Evolutionary conservation across 352 stramenopile species (phyloP).

Genomic region (Phytophthora cajani): DNA sequence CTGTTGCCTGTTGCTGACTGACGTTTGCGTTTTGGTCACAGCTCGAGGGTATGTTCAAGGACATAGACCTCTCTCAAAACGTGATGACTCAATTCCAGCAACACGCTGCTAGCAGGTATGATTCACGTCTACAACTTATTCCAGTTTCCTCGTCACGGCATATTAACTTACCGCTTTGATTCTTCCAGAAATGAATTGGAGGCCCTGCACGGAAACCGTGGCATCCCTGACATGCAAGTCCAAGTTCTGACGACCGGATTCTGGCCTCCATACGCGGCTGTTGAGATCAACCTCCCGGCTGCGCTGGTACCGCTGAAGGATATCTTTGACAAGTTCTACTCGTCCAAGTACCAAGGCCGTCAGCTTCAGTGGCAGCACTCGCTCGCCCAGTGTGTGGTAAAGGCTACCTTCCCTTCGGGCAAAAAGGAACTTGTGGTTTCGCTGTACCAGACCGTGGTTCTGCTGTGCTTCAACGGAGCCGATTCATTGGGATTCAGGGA

Average conservation of each 20-base stretch:
- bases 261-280: conserved; percentile 94
- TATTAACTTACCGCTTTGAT: conserved; percentile 3
- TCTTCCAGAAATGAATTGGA: conserved; percentile 55
- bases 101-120: conserved; percentile 74
- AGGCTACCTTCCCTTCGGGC: conserved; percentile 79
- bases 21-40: conserved; percentile 29
- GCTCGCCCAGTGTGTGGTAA: conserved; percentile 89
- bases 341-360: conserved; percentile 87
- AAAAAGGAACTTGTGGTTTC: conserved; percentile 91
- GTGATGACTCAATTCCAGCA: conserved; percentile 94
- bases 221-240: conserved; percentile 93
- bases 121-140: background rate
- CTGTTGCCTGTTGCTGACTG: conserved; percentile 4
- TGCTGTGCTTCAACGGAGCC: conserved; percentile 84
- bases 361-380: conserved; percentile 93
- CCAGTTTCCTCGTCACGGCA: background rate
- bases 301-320: conserved; percentile 71
- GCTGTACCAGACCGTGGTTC: conserved; percentile 87
- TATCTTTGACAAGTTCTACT: conserved; percentile 92
- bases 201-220: conserved; percentile 40
- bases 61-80: conserved; percentile 97
- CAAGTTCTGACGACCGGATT: conserved; percentile 98
- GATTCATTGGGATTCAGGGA: conserved; percentile 83
- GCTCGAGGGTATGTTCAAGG: conserved; percentile 99
- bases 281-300: conserved; percentile 82